Evolutionary conservation across 768 basidiomycete genomes (phyloP).

Genomic region (Lactarius quietus): DNA sequence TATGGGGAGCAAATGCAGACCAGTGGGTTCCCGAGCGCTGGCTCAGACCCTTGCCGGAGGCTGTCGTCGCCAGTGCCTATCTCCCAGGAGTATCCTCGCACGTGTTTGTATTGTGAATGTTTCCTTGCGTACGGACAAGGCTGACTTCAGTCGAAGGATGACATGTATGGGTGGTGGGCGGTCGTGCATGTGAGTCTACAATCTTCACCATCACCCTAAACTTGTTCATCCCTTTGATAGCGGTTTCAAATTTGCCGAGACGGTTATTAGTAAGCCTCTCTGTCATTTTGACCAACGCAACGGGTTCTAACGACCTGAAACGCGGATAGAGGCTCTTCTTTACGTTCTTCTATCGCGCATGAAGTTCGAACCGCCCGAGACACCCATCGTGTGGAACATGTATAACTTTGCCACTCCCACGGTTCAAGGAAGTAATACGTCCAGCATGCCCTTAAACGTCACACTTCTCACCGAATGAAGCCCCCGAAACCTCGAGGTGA

Average conservation of each 20-base stretch:
- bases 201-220: too few species aligned
- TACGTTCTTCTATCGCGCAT: conserved; percentile 29
- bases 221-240: background rate
- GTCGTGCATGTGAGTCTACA: too few species aligned
- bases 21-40: conserved; percentile 28
- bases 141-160: too few species aligned
- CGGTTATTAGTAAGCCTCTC: conserved; percentile 25
- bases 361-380: conserved; percentile 29
- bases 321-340: conserved; percentile 31
- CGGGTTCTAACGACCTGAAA: background rate
- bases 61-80: conserved; percentile 26
- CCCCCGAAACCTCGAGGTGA: background rate
- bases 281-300: background rate
- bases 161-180: too few species aligned
- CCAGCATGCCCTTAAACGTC: conserved; percentile 31
- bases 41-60: conserved; percentile 24
- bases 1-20: conserved; percentile 26
- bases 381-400: conserved; percentile 33
- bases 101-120: conserved; percentile 5
- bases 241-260: conserved; percentile 26
- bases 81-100: conserved; percentile 24
- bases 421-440: conserved; percentile 23
- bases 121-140: background rate
- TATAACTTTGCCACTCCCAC: conserved; percentile 32
- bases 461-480: conserved; percentile 8